A percentile compares a stretch with the other conserved stretches of the same genome.
phyloP scores from a whole-genome alignment of 2,329 filamentous ascomycete species.

The Thielaviopsis ethacetica region DNA sequence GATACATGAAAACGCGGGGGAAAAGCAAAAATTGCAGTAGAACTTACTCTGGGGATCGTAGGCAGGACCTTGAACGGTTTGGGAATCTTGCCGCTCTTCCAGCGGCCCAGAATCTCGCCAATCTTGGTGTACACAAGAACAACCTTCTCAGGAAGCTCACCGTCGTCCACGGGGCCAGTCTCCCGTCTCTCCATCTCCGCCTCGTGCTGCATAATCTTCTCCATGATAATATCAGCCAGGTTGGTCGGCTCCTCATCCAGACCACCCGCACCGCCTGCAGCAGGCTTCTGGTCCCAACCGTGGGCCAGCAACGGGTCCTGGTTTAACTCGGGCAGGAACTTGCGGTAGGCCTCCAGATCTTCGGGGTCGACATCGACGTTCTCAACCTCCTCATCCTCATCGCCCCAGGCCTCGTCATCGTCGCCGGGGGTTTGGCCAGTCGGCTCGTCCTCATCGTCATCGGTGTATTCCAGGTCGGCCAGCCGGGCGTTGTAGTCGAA shows the following conservation, averaged over 20 bases:
- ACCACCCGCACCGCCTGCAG: constrained; percentile 24
- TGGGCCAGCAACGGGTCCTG: constrained; percentile 58
- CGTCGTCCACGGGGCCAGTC: constrained; percentile 50
- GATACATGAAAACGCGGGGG: not conserved
- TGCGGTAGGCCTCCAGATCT: constrained; percentile 80
- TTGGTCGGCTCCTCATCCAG: constrained; percentile 47
- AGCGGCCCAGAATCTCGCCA: constrained; percentile 11
- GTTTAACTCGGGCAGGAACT: constrained; percentile 63
- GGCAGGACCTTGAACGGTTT: constrained; percentile 97
- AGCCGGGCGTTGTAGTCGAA: constrained; percentile 73
- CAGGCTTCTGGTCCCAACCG: constrained; percentile 34
- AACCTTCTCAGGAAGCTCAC: constrained; percentile 78
- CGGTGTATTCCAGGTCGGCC: constrained; percentile 34
- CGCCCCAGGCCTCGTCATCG: constrained; percentile 56
- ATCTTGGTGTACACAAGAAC: constrained; percentile 82
- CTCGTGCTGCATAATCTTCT: constrained; percentile 88
- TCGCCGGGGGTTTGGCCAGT: constrained; percentile 1
- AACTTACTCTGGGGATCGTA: constrained; percentile 44
- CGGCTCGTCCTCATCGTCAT: constrained; percentile 24
- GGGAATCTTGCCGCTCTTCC: constrained; percentile 41
- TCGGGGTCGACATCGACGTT: constrained; percentile 72
- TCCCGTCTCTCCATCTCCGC: constrained; percentile 35
- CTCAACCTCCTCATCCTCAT: constrained; percentile 59
- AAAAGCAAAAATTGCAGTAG: not conserved
- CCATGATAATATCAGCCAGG: constrained; percentile 79